A percentile compares a stretch with the other conserved stretches of the same genome.
Evolutionary conservation across 2,329 filamentous ascomycete genomes (phyloP).

Genomic region (Arthrinium phaeospermum): DNA sequence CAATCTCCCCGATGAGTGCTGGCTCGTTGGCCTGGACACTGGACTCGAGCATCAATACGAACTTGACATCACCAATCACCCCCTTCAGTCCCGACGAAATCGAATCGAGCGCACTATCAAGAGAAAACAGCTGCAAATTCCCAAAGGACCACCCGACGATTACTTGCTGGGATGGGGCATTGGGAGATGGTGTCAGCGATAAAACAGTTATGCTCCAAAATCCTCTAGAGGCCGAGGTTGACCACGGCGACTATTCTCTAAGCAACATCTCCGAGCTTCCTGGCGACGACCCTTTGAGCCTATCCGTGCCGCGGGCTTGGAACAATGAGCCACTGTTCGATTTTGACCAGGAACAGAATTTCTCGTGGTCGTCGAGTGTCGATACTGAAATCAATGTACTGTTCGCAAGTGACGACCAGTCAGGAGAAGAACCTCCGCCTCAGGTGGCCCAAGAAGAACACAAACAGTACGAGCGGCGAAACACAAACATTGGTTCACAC

Average conservation of each 20-base stretch:
- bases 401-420: slow-evolving; percentile 38
- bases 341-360: slow-evolving; percentile 40
- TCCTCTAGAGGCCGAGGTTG: background rate
- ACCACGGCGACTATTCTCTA: slow-evolving; percentile 28
- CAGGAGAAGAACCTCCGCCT: slow-evolving; percentile 29
- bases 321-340: slow-evolving; percentile 43
- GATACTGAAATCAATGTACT: slow-evolving; percentile 44
- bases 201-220: background rate
- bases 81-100: slow-evolving; percentile 41
- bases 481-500: slow-evolving; percentile 48
- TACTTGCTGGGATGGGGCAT: background rate
- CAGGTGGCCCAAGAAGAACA: slow-evolving; percentile 12
- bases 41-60: slow-evolving; percentile 47
- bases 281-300: slow-evolving; percentile 46
- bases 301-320: slow-evolving; percentile 38
- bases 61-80: slow-evolving; percentile 53
- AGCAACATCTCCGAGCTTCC: slow-evolving; percentile 49
- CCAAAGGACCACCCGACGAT: slow-evolving; percentile 29
- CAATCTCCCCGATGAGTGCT: slow-evolving; percentile 53
- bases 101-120: slow-evolving; percentile 30
- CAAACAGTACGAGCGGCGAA: slow-evolving; percentile 35
- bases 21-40: slow-evolving; percentile 45
- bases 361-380: slow-evolving; percentile 40
- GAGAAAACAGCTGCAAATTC: slow-evolving; percentile 31
- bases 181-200: background rate